Conservation (phyloP, 1,284 basidiomycete species). For the Fomitiporia mediterranea region DNA sequence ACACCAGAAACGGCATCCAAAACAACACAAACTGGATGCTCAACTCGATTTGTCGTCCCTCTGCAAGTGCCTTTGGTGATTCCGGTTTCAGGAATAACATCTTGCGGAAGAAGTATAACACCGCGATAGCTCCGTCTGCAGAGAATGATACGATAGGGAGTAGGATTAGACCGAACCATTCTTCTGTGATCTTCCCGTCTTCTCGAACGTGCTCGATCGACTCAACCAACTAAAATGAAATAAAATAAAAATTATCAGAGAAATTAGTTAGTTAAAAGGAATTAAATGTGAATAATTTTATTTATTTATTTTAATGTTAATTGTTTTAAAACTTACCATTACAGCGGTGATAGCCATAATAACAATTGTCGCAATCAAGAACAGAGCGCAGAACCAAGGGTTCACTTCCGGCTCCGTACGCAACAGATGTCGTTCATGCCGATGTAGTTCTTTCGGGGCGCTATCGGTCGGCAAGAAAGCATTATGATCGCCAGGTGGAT, state of each 20-base stretch:
- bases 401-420: constrained; percentile 50
- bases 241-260: background rate
- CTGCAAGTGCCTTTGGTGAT: constrained; percentile 47
- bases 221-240: constrained; percentile 57
- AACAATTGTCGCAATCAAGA: constrained; percentile 48
- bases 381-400: constrained; percentile 51
- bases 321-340: constrained; percentile 46
- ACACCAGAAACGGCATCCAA: constrained; percentile 58
- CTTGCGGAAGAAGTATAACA: constrained; percentile 30
- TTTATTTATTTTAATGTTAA: too few species aligned
- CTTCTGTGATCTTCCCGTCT: constrained; percentile 38
- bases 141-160: constrained; percentile 67
- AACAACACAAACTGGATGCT: constrained; percentile 65
- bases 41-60: constrained; percentile 57
- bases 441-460: constrained; percentile 41
- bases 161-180: constrained; percentile 70
- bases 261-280: background rate
- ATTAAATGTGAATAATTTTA: too few species aligned
- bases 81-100: constrained; percentile 34
- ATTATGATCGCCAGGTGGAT: constrained; percentile 59
- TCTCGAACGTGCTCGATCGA: constrained; percentile 52
- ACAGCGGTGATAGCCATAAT: constrained; percentile 64
- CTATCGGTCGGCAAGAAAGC: constrained; percentile 37
- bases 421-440: constrained; percentile 39
- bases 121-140: constrained; percentile 47